Evolutionary conservation across 2,329 filamentous ascomycete species (phyloP), one percentile per base, ranked within the genome.

Genomic region (Neonectria ditissima): DNA sequence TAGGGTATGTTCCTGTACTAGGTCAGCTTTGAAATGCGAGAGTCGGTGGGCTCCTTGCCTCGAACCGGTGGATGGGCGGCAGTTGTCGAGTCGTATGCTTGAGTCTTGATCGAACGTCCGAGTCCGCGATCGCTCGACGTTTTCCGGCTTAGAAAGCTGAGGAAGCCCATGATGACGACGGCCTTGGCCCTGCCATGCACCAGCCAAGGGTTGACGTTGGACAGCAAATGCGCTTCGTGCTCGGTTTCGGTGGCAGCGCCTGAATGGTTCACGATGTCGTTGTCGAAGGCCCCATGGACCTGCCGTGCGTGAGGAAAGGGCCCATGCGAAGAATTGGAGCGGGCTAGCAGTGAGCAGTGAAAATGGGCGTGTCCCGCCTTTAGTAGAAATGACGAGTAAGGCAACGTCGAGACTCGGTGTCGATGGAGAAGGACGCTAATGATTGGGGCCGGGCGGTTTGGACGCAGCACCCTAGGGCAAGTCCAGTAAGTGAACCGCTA

Each of bases 111-210:
- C 16, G 16, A 26, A 18, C 16, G 44, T 26, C 51, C 55, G 22
- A 41, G 26, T 16, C 18, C 53, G 32, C 56, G 63, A 28, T 71
- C 63, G 10, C 48, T 18, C 26, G 61, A 63, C 4, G 63, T 47
- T 51, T 71, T 72, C 24, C 72, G 67, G 30, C 55, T 62, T 28
- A 74, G 61, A 39, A 74, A 65, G 57, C 59, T 74, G 43, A 74
- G 70, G 53, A 74, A 69, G 48, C 72, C 72, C 72, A 74, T 74
- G 62, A 67, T 70, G 66, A 48, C 63, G 41, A 18, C 54, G 24
- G 51, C 55, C 60, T 50, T 62, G 48, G 41, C 5, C 60, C 63
- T 65, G 71, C 71, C 70, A 72, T 70, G 28, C 53, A 53, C 65
- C 55, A 54, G 60, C 44, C 16, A 37, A 6, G 34, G 34, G 30